Conservation (phyloP, 306 rosid species). For the Prunus dulcis region DNA sequence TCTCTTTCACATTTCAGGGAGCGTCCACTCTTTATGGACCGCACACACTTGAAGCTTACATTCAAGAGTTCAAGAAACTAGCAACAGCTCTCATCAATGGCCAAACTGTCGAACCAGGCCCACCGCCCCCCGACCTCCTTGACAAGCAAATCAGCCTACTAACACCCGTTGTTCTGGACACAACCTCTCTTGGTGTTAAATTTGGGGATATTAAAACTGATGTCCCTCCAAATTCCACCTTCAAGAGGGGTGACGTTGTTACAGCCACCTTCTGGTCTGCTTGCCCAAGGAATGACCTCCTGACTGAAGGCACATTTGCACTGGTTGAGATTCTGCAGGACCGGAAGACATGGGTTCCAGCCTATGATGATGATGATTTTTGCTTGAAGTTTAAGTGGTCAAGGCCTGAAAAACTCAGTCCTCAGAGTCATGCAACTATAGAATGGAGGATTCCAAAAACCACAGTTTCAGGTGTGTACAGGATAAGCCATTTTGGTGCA, state of each 20-base stretch:
- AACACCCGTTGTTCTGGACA: slow-evolving; percentile 19
- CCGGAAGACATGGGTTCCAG: slow-evolving; percentile 20
- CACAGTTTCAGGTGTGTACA: slow-evolving; percentile 11
- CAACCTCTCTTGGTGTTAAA: slow-evolving; percentile 13
- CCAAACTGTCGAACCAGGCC: slow-evolving; percentile 8
- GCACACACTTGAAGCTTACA: slow-evolving; percentile 27
- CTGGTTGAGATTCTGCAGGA: slow-evolving; percentile 18
- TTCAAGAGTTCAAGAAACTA: slow-evolving; percentile 28
- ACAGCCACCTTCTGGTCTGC: slow-evolving; percentile 29
- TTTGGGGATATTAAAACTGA: slow-evolving; percentile 16
- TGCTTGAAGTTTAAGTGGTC: slow-evolving; percentile 22
- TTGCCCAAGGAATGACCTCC: slow-evolving; percentile 26
- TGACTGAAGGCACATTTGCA: slow-evolving; percentile 30
- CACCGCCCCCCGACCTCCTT: slow-evolving; percentile 21
- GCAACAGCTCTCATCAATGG: slow-evolving; percentile 10
- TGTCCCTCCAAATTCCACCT: slow-evolving; percentile 10
- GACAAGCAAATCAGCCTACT: slow-evolving; percentile 25
- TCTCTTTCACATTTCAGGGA: slow-evolving; percentile 7
- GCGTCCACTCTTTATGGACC: slow-evolving; percentile 30
- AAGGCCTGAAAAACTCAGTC: slow-evolving; percentile 22
- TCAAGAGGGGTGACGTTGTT: slow-evolving; percentile 12
- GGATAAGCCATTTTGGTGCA: slow-evolving; percentile 23
- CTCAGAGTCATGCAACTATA: slow-evolving; percentile 20
- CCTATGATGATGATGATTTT: slow-evolving; percentile 28
- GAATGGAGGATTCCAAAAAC: slow-evolving; percentile 20